phyloP scores from a whole-genome alignment of 208 protist genomes.

The Acanthamoeba sp. region DNA sequence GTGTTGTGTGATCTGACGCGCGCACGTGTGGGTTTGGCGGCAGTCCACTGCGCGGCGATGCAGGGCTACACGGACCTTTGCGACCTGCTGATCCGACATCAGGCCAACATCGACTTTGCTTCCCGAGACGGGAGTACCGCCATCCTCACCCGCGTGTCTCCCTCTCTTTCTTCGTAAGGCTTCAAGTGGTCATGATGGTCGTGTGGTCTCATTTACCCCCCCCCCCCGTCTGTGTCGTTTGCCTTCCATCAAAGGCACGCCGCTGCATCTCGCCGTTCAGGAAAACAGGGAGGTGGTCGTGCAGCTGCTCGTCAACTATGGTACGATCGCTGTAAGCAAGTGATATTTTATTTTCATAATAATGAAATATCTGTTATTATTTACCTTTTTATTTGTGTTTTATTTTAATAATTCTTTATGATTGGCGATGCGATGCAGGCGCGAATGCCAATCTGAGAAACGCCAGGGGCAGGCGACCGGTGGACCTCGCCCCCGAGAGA shows the following conservation, averaged over 20 bases:
- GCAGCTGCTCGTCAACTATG: constrained; percentile 7
- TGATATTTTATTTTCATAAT: no score
- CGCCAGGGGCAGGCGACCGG: background rate
- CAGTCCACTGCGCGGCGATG: constrained; percentile 34
- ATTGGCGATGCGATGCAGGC: background rate
- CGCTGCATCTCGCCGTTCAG: constrained; percentile 16
- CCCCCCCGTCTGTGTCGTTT: no score
- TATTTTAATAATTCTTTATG: background rate
- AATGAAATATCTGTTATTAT: no score
- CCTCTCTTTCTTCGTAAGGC: background rate
- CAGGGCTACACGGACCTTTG: background rate
- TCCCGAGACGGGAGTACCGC: constrained; percentile 21
- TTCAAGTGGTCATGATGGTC: no score
- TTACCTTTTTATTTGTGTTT: no score
- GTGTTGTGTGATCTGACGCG: background rate
- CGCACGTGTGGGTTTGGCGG: background rate
- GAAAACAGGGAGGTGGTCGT: background rate
- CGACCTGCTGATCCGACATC: constrained; percentile 6
- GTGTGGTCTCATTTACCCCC: no score
- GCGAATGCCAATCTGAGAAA: background rate
- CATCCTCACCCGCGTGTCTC: no score
- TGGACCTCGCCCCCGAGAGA: constrained; percentile 19
- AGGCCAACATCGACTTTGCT: constrained; percentile 38
- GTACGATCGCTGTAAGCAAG: background rate
- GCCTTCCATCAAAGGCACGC: background rate